Conservation (phyloP, 768 basidiomycete genomes). For the Leccinellum rugosiceps region DNA sequence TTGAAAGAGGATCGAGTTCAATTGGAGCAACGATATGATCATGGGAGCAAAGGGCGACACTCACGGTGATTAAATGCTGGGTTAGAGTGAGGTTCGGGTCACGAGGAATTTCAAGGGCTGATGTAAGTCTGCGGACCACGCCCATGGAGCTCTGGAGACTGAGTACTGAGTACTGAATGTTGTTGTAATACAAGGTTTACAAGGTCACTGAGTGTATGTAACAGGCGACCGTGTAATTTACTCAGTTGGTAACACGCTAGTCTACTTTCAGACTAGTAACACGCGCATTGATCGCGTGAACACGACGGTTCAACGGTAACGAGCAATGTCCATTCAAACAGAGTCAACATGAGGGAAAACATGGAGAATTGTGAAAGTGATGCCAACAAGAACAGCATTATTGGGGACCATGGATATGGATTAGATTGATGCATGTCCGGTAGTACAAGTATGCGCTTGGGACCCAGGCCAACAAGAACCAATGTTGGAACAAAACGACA, state of each 20-base stretch:
- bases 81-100: slow-evolving; percentile 49
- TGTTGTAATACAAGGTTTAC: not conserved
- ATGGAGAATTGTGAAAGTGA: slow-evolving; percentile 3
- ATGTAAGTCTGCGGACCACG: slow-evolving; percentile 21
- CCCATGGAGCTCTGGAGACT: no score
- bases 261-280: not conserved
- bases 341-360: not conserved
- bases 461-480: slow-evolving; percentile 22
- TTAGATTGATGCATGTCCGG: slow-evolving; percentile 32
- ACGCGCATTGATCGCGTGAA: not conserved
- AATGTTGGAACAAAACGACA: slow-evolving; percentile 28
- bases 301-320: not conserved
- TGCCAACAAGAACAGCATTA: slow-evolving; percentile 3
- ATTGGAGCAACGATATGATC: not conserved
- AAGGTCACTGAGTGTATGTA: not conserved
- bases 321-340: not conserved
- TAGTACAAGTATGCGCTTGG: slow-evolving; percentile 32
- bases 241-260: not conserved
- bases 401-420: slow-evolving; percentile 19
- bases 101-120: slow-evolving; percentile 49
- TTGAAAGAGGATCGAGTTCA: slow-evolving; percentile 6
- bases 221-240: not conserved
- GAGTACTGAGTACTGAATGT: not conserved
- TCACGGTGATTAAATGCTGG: slow-evolving; percentile 57
- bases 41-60: slow-evolving; percentile 16